phyloP scores from a whole-genome alignment of 495 filamentous ascomycete species.

The Xylaria flabelliformis region DNA sequence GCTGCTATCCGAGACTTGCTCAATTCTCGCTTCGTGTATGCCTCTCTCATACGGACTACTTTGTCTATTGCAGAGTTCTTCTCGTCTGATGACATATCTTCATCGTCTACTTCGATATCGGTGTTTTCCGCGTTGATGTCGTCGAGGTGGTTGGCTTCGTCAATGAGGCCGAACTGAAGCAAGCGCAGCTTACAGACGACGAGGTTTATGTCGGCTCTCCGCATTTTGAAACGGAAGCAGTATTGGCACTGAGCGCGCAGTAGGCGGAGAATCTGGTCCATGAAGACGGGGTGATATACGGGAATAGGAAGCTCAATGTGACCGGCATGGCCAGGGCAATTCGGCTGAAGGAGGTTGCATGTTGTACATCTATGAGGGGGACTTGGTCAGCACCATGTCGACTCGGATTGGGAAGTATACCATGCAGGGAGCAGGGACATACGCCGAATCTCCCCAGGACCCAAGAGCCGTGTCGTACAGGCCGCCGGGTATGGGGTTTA shows the following conservation, averaged over 20 bases:
- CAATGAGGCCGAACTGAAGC: conserved; percentile 81
- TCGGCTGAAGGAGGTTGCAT: conserved; percentile 76
- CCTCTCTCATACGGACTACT: conserved; percentile 68
- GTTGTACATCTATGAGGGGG: conserved; percentile 75
- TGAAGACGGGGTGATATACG: conserved; percentile 91
- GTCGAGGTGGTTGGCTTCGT: conserved; percentile 72
- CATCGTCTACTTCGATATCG: conserved; percentile 37
- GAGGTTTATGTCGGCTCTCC: conserved; percentile 72
- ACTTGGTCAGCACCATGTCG: conserved; percentile 5
- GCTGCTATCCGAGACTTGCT: conserved; percentile 59
- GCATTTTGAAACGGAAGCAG: conserved; percentile 81
- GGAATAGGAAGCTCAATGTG: conserved; percentile 94
- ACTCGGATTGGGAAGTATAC: not conserved
- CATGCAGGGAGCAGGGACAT: conserved; percentile 47
- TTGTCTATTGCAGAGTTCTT: conserved; percentile 39
- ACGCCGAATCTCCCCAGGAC: conserved; percentile 84
- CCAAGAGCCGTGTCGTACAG: conserved; percentile 93
- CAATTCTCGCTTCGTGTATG: conserved; percentile 72
- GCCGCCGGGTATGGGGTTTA: conserved; percentile 85
- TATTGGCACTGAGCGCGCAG: conserved; percentile 87
- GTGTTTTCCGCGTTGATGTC: conserved; percentile 49
- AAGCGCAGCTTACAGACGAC: conserved; percentile 86
- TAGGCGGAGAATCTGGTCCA: conserved; percentile 86
- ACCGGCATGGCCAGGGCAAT: conserved; percentile 90
- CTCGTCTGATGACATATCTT: conserved; percentile 37